These are phyloP conservation scores for Apiosordaria backusii DNA, from an alignment of 495 filamentous ascomycete species.

Conservation along the genomic window DNA sequence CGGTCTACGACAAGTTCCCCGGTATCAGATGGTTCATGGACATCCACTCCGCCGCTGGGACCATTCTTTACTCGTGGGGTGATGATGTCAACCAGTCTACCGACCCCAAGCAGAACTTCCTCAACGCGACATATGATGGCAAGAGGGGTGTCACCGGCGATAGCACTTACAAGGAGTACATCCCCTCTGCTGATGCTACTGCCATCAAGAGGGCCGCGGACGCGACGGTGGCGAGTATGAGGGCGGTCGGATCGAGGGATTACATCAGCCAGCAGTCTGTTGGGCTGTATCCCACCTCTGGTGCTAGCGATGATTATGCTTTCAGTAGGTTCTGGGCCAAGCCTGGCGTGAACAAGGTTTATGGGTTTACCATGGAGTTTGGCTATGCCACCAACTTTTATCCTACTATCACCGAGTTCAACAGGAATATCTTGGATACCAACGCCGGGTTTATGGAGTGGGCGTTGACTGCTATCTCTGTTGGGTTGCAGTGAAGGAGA, in stretches of 20 bases:
- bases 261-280: constrained; percentile 34
- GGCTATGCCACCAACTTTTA: constrained; percentile 42
- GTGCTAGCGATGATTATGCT: constrained; percentile 38
- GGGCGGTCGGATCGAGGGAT: constrained; percentile 22
- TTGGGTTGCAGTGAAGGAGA: constrained; percentile 13
- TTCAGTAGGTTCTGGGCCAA: constrained; percentile 30
- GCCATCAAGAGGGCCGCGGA: constrained; percentile 23
- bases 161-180: constrained; percentile 38
- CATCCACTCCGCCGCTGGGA: constrained; percentile 40
- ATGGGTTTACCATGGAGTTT: constrained; percentile 44
- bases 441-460: constrained; percentile 42
- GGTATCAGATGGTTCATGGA: constrained; percentile 45
- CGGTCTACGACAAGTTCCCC: constrained; percentile 36
- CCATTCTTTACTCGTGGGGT: constrained; percentile 42
- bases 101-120: constrained; percentile 33
- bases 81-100: constrained; percentile 36
- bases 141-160: constrained; percentile 36
- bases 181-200: constrained; percentile 25
- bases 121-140: constrained; percentile 36
- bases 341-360: constrained; percentile 31
- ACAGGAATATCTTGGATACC: constrained; percentile 35
- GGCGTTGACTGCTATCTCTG: constrained; percentile 16
- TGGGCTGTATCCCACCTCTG: constrained; percentile 37
- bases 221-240: constrained; percentile 31
- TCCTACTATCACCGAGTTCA: constrained; percentile 33